phyloP scores from a whole-genome alignment of 176 grass and related monocot genomes.

The Oryza meridionalis region DNA sequence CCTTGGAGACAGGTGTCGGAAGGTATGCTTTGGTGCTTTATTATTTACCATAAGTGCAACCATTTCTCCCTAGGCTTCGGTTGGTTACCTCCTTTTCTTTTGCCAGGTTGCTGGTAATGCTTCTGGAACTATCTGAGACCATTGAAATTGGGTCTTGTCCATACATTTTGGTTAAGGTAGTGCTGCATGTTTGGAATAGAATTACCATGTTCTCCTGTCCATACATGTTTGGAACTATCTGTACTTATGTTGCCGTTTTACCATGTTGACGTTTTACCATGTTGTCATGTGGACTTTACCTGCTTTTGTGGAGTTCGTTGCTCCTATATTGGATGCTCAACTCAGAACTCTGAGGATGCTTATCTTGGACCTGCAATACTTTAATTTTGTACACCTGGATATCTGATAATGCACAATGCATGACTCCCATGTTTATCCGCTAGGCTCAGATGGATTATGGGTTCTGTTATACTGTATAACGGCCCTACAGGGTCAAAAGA shows the following conservation, averaged over 20 bases:
- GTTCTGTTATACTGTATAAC: not conserved
- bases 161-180: slow-evolving; percentile 45
- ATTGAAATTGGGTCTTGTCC: slow-evolving; percentile 35
- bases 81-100: slow-evolving; percentile 36
- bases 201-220: slow-evolving; percentile 27
- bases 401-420: slow-evolving; percentile 12
- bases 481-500: not conserved
- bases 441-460: not conserved
- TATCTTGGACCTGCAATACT: slow-evolving; percentile 38
- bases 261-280: slow-evolving; percentile 1
- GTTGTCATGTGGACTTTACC: slow-evolving; percentile 37
- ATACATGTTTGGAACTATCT: slow-evolving; percentile 43
- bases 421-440: slow-evolving; percentile 21
- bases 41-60: slow-evolving; percentile 34
- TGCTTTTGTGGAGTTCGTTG: slow-evolving; percentile 36
- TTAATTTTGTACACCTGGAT: slow-evolving; percentile 5
- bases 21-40: slow-evolving; percentile 31
- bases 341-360: slow-evolving; percentile 36
- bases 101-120: slow-evolving; percentile 52
- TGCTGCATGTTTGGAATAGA: slow-evolving; percentile 48
- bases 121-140: slow-evolving; percentile 42
- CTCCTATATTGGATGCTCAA: slow-evolving; percentile 35
- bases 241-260: slow-evolving; percentile 42
- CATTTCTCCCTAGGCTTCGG: slow-evolving; percentile 11
- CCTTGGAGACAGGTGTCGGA: not conserved